Percentiles rank a stretch among this genome's conserved stretches.
Conservation (phyloP, 2,329 filamentous ascomycete species). For the Juglanconis oblonga region DNA sequence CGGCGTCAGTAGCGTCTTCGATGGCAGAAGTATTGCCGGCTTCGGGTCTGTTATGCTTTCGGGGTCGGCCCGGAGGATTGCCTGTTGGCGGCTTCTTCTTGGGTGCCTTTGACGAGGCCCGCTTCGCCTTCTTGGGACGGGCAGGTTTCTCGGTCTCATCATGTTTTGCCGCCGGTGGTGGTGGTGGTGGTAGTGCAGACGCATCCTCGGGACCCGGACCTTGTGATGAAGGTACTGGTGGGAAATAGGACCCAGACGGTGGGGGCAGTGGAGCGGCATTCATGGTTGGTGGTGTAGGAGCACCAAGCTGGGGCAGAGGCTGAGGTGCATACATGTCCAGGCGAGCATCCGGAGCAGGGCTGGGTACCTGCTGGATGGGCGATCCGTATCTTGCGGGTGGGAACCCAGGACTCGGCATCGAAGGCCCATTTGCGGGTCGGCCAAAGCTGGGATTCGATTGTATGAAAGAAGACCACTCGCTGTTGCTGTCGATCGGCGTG, state of each 20-base stretch:
- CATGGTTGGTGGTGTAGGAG: constrained; percentile 18
- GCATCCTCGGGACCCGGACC: constrained; percentile 19
- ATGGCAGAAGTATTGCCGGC: constrained; percentile 70
- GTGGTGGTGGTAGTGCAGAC: constrained; percentile 19
- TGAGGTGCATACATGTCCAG: constrained; percentile 6
- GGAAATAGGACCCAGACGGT: constrained; percentile 12
- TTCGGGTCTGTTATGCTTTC: constrained; percentile 48
- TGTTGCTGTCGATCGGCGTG: constrained; percentile 57
- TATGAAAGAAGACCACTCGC: constrained; percentile 74
- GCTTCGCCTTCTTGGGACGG: constrained; percentile 40
- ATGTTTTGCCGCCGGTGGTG: constrained; percentile 12
- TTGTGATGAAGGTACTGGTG: constrained; percentile 21
- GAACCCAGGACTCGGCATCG: constrained; percentile 34
- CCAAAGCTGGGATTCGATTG: constrained; percentile 62
- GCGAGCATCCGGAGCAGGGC: constrained; percentile 15
- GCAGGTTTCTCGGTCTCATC: constrained; percentile 25
- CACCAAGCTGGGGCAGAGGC: background rate
- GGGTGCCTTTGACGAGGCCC: constrained; percentile 60
- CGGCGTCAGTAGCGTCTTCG: constrained; percentile 60
- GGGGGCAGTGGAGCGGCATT: constrained; percentile 5
- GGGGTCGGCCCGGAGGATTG: constrained; percentile 53
- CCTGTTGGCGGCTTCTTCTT: constrained; percentile 39
- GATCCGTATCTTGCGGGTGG: constrained; percentile 22
- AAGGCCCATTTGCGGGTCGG: constrained; percentile 34
- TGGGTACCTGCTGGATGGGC: constrained; percentile 9